These are phyloP conservation scores for Coffea eugenioides DNA, from an alignment of 257 asterid species.

Conservation along the genomic window DNA sequence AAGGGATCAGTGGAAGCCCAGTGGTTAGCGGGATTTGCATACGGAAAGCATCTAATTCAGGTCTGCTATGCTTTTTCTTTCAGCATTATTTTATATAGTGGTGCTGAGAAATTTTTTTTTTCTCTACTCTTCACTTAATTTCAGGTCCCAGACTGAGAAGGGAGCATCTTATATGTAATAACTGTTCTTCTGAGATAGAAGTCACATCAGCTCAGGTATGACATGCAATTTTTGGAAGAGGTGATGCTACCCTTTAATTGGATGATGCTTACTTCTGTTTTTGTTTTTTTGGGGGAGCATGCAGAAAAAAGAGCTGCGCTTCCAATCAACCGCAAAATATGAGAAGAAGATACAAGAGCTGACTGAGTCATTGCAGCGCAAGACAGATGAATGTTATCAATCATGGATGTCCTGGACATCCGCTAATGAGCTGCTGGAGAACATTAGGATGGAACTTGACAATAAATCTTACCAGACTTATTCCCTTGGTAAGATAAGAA, in stretches of 20 bases:
- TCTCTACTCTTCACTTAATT: conserved; percentile 18
- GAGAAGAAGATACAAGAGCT: conserved; percentile 79
- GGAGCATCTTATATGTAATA: conserved; percentile 56
- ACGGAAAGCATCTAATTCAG: conserved; percentile 52
- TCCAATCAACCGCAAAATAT: conserved; percentile 61
- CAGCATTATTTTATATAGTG: not conserved
- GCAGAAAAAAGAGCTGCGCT: conserved; percentile 57
- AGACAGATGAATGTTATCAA: conserved; percentile 91
- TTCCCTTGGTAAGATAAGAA: conserved; percentile 65
- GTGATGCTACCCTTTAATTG: not conserved
- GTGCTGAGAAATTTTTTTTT: conserved; percentile 3
- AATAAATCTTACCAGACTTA: conserved; percentile 66
- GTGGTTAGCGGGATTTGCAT: conserved; percentile 88
- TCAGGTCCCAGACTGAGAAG: conserved; percentile 44
- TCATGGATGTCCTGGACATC: conserved; percentile 96
- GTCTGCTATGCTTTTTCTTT: conserved; percentile 31
- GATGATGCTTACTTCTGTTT: not conserved
- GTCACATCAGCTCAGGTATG: conserved; percentile 79
- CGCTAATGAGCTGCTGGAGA: conserved; percentile 79
- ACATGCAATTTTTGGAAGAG: not conserved
- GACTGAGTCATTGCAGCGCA: conserved; percentile 59
- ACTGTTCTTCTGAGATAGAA: conserved; percentile 65
- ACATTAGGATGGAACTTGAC: conserved; percentile 87
- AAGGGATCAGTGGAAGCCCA: conserved; percentile 79
- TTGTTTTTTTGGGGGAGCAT: conserved; percentile 20